These are phyloP conservation scores for Sporisorium iseilematis-ciliati DNA, from an alignment of 1,284 basidiomycete species.

Conservation along the genomic window DNA sequence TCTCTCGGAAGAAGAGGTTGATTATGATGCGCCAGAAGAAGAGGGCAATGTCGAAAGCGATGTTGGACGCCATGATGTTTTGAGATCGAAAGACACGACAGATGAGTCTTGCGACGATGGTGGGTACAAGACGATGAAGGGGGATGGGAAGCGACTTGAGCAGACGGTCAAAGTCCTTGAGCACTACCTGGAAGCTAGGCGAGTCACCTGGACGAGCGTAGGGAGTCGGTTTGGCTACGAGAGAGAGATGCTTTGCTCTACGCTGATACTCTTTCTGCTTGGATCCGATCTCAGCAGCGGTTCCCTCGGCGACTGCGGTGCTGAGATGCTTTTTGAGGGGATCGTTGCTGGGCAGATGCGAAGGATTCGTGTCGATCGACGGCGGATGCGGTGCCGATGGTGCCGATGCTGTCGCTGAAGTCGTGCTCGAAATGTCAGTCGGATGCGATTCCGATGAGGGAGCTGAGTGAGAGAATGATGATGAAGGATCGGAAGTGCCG, in stretches of 20 bases:
- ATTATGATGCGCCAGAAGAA: constrained; percentile 79
- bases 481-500: constrained; percentile 23
- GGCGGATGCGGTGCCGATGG: constrained; percentile 14
- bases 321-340: constrained; percentile 27
- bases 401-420: neutral
- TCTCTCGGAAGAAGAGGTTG: constrained; percentile 97
- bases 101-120: constrained; percentile 52
- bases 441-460: constrained; percentile 14
- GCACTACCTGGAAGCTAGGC: constrained; percentile 36
- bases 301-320: constrained; percentile 38
- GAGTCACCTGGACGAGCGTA: constrained; percentile 48
- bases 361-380: constrained; percentile 32
- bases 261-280: constrained; percentile 45
- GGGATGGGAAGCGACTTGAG: constrained; percentile 61
- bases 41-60: constrained; percentile 70
- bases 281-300: constrained; percentile 34
- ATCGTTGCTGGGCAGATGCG: constrained; percentile 34
- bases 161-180: constrained; percentile 59
- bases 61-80: constrained; percentile 65
- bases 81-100: constrained; percentile 56
- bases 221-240: constrained; percentile 26
- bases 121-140: constrained; percentile 58
- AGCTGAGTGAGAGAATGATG: constrained; percentile 17
- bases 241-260: constrained; percentile 45
- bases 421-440: neutral